These are phyloP conservation scores for Neofusicoccum cordaticola DNA, from an alignment of 2,329 filamentous ascomycete genomes.

Conservation along the genomic window DNA sequence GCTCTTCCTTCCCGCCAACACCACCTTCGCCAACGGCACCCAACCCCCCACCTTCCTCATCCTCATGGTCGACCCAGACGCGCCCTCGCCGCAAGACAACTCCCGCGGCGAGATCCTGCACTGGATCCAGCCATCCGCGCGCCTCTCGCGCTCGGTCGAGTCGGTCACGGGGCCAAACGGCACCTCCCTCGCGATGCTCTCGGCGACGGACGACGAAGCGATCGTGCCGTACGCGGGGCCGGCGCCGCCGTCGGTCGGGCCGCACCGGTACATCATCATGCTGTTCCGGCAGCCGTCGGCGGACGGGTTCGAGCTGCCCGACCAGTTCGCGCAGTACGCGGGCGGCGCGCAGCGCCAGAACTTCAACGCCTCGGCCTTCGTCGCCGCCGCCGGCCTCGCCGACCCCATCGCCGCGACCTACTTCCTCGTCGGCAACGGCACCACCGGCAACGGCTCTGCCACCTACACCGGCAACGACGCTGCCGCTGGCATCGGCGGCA, in stretches of 20 bases:
- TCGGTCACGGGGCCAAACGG: not conserved
- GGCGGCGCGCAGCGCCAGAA: not conserved
- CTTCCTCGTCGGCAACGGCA: slow-evolving; percentile 2
- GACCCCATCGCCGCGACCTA: slow-evolving; percentile 11
- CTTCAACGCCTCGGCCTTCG: slow-evolving; percentile 10
- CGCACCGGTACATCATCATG: slow-evolving; percentile 19
- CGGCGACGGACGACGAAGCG: not conserved
- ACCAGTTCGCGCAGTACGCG: not conserved
- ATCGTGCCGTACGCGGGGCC: slow-evolving; percentile 13
- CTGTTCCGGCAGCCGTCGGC: slow-evolving; percentile 11
- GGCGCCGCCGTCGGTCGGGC: slow-evolving; percentile 1
- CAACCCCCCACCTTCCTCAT: slow-evolving; percentile 7
- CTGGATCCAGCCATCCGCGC: slow-evolving; percentile 14
- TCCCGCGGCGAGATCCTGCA: slow-evolving; percentile 14
- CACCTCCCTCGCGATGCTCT: slow-evolving; percentile 1
- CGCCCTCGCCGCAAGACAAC: slow-evolving; percentile 14
- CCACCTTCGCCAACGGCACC: not conserved
- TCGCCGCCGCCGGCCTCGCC: not conserved
- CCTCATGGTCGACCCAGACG: slow-evolving; percentile 19
- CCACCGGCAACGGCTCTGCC: not conserved
- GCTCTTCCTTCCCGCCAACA: slow-evolving; percentile 13
- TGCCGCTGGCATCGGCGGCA: not conserved
- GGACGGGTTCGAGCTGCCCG: not conserved
- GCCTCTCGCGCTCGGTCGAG: slow-evolving; percentile 4
- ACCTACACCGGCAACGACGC: slow-evolving; percentile 2